Evolutionary conservation across 257 asterid species (phyloP), one percentile per base, ranked within the genome.

Genomic region (Verbascum thapsus): DNA sequence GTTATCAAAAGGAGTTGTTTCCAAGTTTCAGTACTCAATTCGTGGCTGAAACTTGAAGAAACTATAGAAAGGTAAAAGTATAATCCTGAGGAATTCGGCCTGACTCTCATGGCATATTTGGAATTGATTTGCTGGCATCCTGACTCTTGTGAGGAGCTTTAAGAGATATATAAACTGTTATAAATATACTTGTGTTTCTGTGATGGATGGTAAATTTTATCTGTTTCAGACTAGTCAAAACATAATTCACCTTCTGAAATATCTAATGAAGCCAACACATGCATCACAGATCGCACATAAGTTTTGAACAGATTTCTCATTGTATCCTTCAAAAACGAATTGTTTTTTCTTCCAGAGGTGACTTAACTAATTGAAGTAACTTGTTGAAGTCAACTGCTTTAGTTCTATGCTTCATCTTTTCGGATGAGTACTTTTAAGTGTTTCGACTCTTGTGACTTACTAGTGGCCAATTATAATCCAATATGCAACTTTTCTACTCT

Each of bases 251-350:
- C 10, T 52, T 22, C 30, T 7, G 5, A 38, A 38, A 7, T 22
- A 20, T 50, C 60, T 51, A 35, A 51, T 20, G 8, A 47, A 19
- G 42, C 8, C 58, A 62, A 7, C 38, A 20, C 12, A 37, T 51
- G 35, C 38, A 23, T 58, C 52, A 41, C 19, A 8, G n/a, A n/a
- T n/a, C n/a, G n/a, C 11, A 10, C n/a, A 18, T 0, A 15, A 55
- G 35, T 16, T 39, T 65, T 51, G 9, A 15, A 15, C 30, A 32
- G 39, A 39, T 48, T 40, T 34, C 16, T 22, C 8, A 41, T 26
- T 53, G 58, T 53, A 58, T 38, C 19, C 42, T 43, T 40, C 43
- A 43, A 61, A 38, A 72, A 45, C 56, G 7, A 19, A 43, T 20
- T n/a, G 20, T 17, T 11, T 13, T 12, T 26, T 52, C 38, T 18